Conservation (phyloP, 306 rosid species). For the Leucaena leucocephala region DNA sequence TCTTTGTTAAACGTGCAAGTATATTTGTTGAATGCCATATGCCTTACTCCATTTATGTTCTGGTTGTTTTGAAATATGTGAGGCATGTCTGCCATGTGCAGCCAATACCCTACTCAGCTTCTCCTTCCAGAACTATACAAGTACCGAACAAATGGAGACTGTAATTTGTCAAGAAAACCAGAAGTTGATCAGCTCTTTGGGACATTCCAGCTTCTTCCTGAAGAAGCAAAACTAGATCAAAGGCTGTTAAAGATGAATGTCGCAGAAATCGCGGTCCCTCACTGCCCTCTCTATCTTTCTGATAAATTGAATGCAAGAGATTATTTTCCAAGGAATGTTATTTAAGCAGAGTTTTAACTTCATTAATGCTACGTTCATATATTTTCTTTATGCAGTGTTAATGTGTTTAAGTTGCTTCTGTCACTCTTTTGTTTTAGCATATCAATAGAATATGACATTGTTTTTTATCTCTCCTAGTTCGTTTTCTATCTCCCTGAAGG, state of each 20-base stretch:
- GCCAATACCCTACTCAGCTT: background rate
- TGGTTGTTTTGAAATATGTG: conserved; percentile 11
- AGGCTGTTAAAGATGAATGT: background rate
- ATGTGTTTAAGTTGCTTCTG: background rate
- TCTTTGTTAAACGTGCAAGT: background rate
- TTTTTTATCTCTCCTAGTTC: too few relatives aligned
- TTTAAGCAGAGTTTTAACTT: background rate
- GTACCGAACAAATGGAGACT: background rate
- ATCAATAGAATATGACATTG: background rate
- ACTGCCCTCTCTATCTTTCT: background rate
- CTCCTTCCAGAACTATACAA: background rate
- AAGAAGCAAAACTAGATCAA: background rate
- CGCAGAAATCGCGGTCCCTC: background rate
- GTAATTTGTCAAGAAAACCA: background rate
- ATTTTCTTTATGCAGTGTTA: background rate
- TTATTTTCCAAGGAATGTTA: background rate
- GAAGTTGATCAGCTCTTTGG: background rate
- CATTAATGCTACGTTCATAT: background rate
- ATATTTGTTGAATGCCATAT: background rate
- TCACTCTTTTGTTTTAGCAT: background rate
- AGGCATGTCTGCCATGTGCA: background rate
- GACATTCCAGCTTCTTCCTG: conserved; percentile 13
- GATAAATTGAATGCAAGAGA: background rate
- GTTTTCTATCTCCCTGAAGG: background rate
- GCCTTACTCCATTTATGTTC: background rate